phyloP scores from a whole-genome alignment of 345 rosid species.

The Punica granatum region DNA sequence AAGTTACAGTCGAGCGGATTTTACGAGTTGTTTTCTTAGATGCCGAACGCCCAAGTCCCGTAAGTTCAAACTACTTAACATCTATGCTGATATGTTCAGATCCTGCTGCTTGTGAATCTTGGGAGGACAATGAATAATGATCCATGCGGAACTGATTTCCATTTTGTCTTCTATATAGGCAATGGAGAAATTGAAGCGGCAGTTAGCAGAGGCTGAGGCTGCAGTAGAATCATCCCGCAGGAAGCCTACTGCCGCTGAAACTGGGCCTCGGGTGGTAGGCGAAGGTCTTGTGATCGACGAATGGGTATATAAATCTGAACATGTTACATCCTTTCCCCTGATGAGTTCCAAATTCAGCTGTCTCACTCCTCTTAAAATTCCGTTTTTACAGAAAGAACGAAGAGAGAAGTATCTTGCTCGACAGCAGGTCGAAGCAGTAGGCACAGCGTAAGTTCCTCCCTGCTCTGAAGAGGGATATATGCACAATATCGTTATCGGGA shows the following conservation, averaged over 20 bases:
- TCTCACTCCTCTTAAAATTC: not conserved
- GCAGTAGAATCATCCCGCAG: constrained; percentile 78
- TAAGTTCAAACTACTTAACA: constrained; percentile 27
- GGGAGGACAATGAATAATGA: not conserved
- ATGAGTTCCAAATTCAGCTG: not conserved
- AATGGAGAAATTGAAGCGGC: constrained; percentile 77
- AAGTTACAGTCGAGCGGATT: constrained; percentile 69
- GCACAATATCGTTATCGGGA: not conserved
- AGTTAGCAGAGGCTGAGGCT: constrained; percentile 89
- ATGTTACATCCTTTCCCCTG: not conserved
- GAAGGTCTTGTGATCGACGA: constrained; percentile 97
- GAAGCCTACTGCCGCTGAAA: constrained; percentile 75
- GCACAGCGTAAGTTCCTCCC: constrained; percentile 12
- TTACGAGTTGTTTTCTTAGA: constrained; percentile 76
- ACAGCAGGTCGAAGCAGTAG: constrained; percentile 61
- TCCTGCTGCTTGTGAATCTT: not conserved
- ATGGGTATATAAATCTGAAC: constrained; percentile 48
- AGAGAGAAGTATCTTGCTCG: constrained; percentile 91
- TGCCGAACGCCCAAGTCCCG: constrained; percentile 61
- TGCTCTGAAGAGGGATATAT: not conserved
- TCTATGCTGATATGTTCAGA: not conserved
- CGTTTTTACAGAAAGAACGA: constrained; percentile 67
- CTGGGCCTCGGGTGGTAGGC: constrained; percentile 68
- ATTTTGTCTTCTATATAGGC: constrained; percentile 27
- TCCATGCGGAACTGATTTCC: not conserved